A percentile compares a stretch with the other conserved stretches of the same genome.
Evolutionary conservation across 192 early-diverging fungal species (phyloP).

Genomic region (Podila epicladia): DNA sequence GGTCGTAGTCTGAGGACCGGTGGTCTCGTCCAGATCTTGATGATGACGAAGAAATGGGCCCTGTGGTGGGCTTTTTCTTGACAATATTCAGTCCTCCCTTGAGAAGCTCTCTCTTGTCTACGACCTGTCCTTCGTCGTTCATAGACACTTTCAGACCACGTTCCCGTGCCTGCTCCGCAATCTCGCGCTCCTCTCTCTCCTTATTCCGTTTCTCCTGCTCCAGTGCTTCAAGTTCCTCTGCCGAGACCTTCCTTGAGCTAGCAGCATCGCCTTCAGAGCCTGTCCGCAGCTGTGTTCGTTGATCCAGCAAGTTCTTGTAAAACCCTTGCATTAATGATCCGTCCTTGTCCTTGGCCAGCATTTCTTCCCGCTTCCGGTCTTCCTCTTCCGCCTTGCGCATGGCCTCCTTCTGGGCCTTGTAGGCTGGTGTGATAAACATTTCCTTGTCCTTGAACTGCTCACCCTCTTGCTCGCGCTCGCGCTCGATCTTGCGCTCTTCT

Average conservation of each 20-base stretch:
- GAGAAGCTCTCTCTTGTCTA: constrained; percentile 80
- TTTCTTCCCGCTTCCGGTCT: constrained; percentile 69
- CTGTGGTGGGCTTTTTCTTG: constrained; percentile 6
- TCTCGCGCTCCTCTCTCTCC: constrained; percentile 34
- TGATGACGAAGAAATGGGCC: constrained; percentile 15
- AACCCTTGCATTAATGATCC: constrained; percentile 66
- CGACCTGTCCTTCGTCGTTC: constrained; percentile 78
- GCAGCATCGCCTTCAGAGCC: constrained; percentile 15
- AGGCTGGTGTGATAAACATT: constrained; percentile 81
- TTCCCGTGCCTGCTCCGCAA: constrained; percentile 52
- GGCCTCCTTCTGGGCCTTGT: constrained; percentile 52
- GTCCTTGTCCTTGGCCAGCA: constrained; percentile 64
- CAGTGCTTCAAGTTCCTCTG: constrained; percentile 7
- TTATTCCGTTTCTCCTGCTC: constrained; percentile 14
- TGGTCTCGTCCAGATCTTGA: constrained; percentile 22
- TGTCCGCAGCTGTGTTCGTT: constrained; percentile 51
- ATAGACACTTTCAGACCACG: constrained; percentile 59
- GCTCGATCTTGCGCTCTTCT: constrained; percentile 73
- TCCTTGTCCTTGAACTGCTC: constrained; percentile 82
- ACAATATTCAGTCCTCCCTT: constrained; percentile 76
- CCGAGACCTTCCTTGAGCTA: constrained; percentile 9
- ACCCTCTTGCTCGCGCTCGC: constrained; percentile 77
- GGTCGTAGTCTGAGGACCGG: constrained; percentile 24
- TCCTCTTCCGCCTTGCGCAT: constrained; percentile 62
- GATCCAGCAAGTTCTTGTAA: constrained; percentile 69